Conservation (phyloP, 2,329 filamentous ascomycete species). For the Penicillium hesseltinei region DNA sequence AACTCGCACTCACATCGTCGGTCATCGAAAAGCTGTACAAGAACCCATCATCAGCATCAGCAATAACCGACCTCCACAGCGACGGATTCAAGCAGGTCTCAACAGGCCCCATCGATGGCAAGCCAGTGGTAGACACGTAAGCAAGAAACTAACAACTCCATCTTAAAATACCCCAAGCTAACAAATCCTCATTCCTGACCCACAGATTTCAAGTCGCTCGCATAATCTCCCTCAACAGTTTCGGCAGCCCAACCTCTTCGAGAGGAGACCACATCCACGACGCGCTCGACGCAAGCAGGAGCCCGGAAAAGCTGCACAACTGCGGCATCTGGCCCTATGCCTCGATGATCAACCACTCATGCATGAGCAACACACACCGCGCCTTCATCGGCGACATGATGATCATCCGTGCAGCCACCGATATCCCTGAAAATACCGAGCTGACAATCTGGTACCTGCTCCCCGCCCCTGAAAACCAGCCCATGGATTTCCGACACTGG, state of each 20-base stretch:
- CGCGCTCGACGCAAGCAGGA: slow-evolving; percentile 12
- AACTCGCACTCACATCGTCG: background rate
- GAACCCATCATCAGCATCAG: slow-evolving; percentile 34
- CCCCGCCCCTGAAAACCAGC: slow-evolving; percentile 6
- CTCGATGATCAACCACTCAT: slow-evolving; percentile 55
- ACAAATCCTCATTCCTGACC: background rate
- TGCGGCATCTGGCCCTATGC: slow-evolving; percentile 51
- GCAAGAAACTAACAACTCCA: background rate
- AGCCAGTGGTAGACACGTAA: background rate
- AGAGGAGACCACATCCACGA: background rate
- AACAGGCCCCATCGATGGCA: background rate
- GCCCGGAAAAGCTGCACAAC: slow-evolving; percentile 15
- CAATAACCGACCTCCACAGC: slow-evolving; percentile 37
- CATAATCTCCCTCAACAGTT: slow-evolving; percentile 47
- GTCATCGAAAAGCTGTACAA: slow-evolving; percentile 48
- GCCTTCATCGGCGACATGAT: slow-evolving; percentile 57
- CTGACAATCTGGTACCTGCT: slow-evolving; percentile 43
- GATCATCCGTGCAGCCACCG: slow-evolving; percentile 48
- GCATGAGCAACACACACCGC: slow-evolving; percentile 47
- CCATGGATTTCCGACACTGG: slow-evolving; percentile 17
- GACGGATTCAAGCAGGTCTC: slow-evolving; percentile 27
- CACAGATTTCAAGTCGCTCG: slow-evolving; percentile 48
- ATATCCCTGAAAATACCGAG: slow-evolving; percentile 48
- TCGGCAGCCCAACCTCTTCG: slow-evolving; percentile 34
- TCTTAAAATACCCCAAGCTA: background rate